These are phyloP conservation scores for Cystofilobasidium macerans DNA, from an alignment of 768 basidiomycete genomes.

Conservation along the genomic window DNA sequence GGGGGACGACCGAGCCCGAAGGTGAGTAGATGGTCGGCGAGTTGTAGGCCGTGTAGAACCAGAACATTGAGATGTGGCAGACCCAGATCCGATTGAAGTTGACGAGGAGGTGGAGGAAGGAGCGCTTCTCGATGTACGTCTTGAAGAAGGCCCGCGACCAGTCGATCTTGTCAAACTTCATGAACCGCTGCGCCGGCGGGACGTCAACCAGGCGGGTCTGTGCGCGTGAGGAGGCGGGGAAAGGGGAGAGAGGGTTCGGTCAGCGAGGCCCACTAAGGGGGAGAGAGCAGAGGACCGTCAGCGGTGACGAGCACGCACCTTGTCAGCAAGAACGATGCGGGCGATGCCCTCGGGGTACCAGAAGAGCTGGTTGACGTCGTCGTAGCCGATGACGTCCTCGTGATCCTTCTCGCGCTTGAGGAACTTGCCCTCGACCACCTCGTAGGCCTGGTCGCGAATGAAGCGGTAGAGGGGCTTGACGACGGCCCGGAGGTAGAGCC, in stretches of 20 bases:
- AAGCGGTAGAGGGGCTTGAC: slow-evolving; percentile 91
- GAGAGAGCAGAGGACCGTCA: background rate
- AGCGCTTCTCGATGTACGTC: slow-evolving; percentile 95
- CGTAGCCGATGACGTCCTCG: slow-evolving; percentile 89
- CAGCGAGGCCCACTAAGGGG: background rate
- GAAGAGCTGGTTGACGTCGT: slow-evolving; percentile 97
- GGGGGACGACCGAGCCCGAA: slow-evolving; percentile 44
- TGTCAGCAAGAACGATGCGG: slow-evolving; percentile 74
- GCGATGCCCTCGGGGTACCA: slow-evolving; percentile 99
- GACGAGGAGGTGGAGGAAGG: slow-evolving; percentile 90
- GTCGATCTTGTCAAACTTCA: slow-evolving; percentile 92
- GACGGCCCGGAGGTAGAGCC: slow-evolving; percentile 81
- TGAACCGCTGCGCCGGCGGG: slow-evolving; percentile 81
- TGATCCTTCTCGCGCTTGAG: slow-evolving; percentile 88
- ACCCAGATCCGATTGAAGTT: slow-evolving; percentile 99
- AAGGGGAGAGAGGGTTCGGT: background rate
- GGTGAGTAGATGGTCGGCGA: slow-evolving; percentile 66
- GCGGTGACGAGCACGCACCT: slow-evolving; percentile 45
- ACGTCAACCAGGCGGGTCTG: slow-evolving; percentile 85
- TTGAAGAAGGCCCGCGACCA: slow-evolving; percentile 98
- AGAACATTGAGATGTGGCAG: slow-evolving; percentile 86
- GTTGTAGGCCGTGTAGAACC: slow-evolving; percentile 92
- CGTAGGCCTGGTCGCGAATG: slow-evolving; percentile 94
- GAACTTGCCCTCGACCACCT: slow-evolving; percentile 89
- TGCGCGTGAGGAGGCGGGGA: slow-evolving; percentile 2